Conservation (phyloP, 2,329 filamentous ascomycete species). For the Pseudogymnoascus sp. region DNA sequence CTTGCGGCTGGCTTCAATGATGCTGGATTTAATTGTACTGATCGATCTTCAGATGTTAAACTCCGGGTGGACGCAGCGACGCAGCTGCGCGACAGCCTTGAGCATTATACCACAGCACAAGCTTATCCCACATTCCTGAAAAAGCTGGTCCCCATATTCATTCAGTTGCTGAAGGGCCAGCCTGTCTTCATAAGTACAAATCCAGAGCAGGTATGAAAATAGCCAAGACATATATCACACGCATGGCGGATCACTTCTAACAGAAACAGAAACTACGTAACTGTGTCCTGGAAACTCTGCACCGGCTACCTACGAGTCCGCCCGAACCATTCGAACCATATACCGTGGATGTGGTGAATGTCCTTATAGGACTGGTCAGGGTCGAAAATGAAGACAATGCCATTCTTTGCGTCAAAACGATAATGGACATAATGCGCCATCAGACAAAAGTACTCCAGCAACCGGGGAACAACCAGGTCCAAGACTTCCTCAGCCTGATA, state of each 20-base stretch:
- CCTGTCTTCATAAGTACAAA: slow-evolving; percentile 89
- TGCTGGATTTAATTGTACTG: slow-evolving; percentile 15
- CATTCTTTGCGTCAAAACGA: slow-evolving; percentile 94
- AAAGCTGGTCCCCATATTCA: slow-evolving; percentile 82
- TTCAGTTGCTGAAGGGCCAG: slow-evolving; percentile 73
- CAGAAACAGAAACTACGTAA: slow-evolving; percentile 69
- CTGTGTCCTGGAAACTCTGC: slow-evolving; percentile 87
- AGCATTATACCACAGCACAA: slow-evolving; percentile 71
- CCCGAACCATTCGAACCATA: slow-evolving; percentile 79
- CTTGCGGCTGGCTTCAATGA: background rate
- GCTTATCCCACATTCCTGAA: slow-evolving; percentile 76
- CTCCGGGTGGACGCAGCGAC: slow-evolving; percentile 73
- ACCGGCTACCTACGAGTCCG: slow-evolving; percentile 69
- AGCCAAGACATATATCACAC: slow-evolving; percentile 7
- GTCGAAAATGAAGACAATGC: slow-evolving; percentile 98
- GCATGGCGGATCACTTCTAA: background rate
- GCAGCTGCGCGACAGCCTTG: slow-evolving; percentile 83
- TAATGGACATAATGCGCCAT: slow-evolving; percentile 92
- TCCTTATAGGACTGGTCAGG: slow-evolving; percentile 79
- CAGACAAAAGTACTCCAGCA: slow-evolving; percentile 70
- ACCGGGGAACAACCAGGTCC: slow-evolving; percentile 55
- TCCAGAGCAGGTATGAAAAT: slow-evolving; percentile 64
- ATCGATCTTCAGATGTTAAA: slow-evolving; percentile 57
- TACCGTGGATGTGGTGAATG: slow-evolving; percentile 79
- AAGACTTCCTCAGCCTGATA: slow-evolving; percentile 83